These are phyloP conservation scores for Cucumis melo DNA, from an alignment of 306 rosid species.

Conservation along the genomic window DNA sequence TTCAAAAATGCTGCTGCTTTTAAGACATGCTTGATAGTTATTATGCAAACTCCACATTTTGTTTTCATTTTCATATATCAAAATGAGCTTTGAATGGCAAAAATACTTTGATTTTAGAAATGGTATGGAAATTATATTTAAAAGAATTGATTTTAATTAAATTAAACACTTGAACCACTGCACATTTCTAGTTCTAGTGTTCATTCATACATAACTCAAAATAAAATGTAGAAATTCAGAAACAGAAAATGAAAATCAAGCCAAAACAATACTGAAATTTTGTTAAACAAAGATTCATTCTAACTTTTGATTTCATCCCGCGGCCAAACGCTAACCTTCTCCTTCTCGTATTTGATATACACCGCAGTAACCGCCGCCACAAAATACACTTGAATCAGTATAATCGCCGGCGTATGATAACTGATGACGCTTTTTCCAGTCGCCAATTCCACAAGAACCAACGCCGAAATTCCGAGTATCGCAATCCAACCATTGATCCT, in stretches of 20 bases:
- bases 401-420: constrained; percentile 53
- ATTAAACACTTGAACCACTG: too few species aligned
- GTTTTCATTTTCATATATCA: too few species aligned
- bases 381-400: constrained; percentile 60
- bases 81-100: too few species aligned
- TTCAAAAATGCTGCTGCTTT: too few species aligned
- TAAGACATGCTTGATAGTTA: too few species aligned
- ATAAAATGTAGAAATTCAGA: background rate
- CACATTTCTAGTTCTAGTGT: too few species aligned
- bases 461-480: constrained; percentile 50
- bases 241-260: background rate
- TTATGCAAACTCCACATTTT: too few species aligned
- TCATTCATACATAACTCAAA: background rate
- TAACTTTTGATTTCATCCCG: background rate
- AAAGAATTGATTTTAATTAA: too few species aligned
- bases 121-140: too few species aligned
- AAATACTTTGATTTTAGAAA: too few species aligned
- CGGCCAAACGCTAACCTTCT: constrained; percentile 75
- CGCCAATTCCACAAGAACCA: constrained; percentile 66
- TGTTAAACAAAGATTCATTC: too few species aligned
- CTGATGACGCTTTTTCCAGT: constrained; percentile 71
- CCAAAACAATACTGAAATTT: background rate
- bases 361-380: constrained; percentile 58
- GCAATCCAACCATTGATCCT: constrained; percentile 61
- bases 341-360: constrained; percentile 61